Percentiles rank a stretch among this genome's conserved stretches.
These are phyloP conservation scores for Calocybe gangraenosa DNA, from an alignment of 768 basidiomycete species.

Conservation along the genomic window DNA sequence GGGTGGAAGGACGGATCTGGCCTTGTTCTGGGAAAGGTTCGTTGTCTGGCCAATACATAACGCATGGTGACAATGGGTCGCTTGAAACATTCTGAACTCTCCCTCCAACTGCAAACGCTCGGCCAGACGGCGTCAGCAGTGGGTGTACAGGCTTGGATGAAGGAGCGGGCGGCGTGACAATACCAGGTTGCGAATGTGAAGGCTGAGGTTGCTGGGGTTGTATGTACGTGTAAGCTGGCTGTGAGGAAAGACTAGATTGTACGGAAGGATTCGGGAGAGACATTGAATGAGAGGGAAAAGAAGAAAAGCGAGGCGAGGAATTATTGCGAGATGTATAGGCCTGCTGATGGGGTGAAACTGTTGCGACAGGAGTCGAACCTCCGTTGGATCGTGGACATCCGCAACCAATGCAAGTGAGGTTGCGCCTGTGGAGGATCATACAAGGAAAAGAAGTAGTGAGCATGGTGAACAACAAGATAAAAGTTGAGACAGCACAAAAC, in stretches of 20 bases:
- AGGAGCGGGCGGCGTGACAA: slow-evolving; percentile 15
- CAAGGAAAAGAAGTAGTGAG: slow-evolving; percentile 47
- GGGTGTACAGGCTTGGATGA: slow-evolving; percentile 51
- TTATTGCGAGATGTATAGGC: slow-evolving; percentile 19
- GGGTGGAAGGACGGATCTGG: slow-evolving; percentile 63
- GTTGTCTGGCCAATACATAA: slow-evolving; percentile 92
- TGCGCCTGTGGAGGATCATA: slow-evolving; percentile 61
- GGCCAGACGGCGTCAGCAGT: slow-evolving; percentile 79
- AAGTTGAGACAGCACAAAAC: slow-evolving; percentile 11
- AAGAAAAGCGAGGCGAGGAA: slow-evolving; percentile 29
- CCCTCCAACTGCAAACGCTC: slow-evolving; percentile 71
- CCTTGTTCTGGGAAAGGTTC: slow-evolving; percentile 78
- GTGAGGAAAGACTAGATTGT: slow-evolving; percentile 1
- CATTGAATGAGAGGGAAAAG: slow-evolving; percentile 15
- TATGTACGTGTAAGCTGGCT: slow-evolving; percentile 14
- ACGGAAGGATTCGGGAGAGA: slow-evolving; percentile 7
- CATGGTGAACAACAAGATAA: slow-evolving; percentile 22
- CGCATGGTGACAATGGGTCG: slow-evolving; percentile 68
- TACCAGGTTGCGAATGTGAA: slow-evolving; percentile 5
- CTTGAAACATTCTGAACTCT: slow-evolving; percentile 75
- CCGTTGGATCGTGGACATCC: slow-evolving; percentile 52
- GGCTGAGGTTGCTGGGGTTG: slow-evolving; percentile 12
- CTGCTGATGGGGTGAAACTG: slow-evolving; percentile 25
- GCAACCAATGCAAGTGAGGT: slow-evolving; percentile 73
- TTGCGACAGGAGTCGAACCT: slow-evolving; percentile 20